Percentiles rank a stretch among this genome's conserved stretches.
Evolutionary conservation across 2,329 filamentous ascomycete genomes (phyloP).

Genomic region (Rasamsonia emersonii): DNA sequence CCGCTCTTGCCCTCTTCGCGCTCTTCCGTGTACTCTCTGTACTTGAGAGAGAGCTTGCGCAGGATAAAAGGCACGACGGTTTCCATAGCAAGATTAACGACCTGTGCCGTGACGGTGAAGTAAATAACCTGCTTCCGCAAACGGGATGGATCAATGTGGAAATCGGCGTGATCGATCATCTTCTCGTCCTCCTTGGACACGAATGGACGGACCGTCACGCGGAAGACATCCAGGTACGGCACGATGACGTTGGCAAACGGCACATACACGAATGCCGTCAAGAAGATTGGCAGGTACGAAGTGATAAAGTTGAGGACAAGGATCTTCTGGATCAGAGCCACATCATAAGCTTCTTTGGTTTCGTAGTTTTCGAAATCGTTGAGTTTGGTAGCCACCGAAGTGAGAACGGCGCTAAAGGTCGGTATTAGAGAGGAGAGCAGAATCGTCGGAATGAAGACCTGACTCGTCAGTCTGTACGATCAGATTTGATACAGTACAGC

Average conservation of each 20-base stretch:
- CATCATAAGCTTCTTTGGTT: constrained; percentile 72
- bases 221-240: constrained; percentile 83
- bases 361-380: constrained; percentile 90
- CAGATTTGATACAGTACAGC: constrained; percentile 4
- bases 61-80: constrained; percentile 79
- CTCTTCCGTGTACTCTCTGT: constrained; percentile 35
- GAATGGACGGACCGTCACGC: constrained; percentile 65
- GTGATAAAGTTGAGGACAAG: constrained; percentile 99
- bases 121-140: constrained; percentile 91
- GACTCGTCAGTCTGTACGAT: constrained; percentile 6
- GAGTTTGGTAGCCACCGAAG: constrained; percentile 65
- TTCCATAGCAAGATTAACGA: constrained; percentile 82
- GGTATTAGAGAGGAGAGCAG: constrained; percentile 76
- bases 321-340: constrained; percentile 81
- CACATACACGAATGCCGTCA: constrained; percentile 91
- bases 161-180: constrained; percentile 44
- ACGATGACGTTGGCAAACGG: constrained; percentile 81
- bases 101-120: constrained; percentile 90
- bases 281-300: constrained; percentile 80
- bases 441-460: constrained; percentile 83
- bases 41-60: constrained; percentile 68
- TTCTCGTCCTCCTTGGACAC: constrained; percentile 67
- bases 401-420: constrained; percentile 72
- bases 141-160: constrained; percentile 74
- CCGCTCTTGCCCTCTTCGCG: constrained; percentile 10